phyloP scores from a whole-genome alignment of 768 basidiomycete species.

The Rossbeevera mucosa region DNA sequence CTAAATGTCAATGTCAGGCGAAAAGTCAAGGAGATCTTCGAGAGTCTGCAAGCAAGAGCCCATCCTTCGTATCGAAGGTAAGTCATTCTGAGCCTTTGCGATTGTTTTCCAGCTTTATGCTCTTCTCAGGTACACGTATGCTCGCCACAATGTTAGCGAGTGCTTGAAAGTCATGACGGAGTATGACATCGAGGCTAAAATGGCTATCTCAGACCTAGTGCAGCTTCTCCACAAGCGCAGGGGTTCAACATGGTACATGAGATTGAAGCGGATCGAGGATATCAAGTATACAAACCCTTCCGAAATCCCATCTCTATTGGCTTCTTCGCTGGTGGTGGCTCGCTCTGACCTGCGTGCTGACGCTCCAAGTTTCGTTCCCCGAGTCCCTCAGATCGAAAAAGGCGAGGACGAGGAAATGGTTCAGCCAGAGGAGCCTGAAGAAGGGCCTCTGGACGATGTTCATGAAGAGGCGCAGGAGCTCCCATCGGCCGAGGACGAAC shows the following conservation, averaged over 20 bases:
- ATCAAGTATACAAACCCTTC: conserved; percentile 28
- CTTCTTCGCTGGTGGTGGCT: conserved; percentile 10
- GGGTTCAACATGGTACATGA: not conserved
- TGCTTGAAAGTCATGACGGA: conserved; percentile 14
- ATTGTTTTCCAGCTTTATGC: not conserved
- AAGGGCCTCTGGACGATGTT: not conserved
- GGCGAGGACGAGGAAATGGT: not conserved
- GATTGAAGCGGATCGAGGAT: conserved; percentile 23
- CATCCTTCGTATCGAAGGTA: conserved; percentile 10
- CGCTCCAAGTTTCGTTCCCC: conserved; percentile 18
- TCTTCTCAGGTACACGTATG: not conserved
- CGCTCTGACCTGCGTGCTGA: conserved; percentile 13
- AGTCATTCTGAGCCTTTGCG: not conserved
- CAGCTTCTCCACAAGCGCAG: conserved; percentile 21
- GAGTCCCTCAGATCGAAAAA: not conserved
- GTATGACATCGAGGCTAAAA: conserved; percentile 7
- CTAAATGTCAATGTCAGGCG: not conserved
- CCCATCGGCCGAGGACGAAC: conserved; percentile 9
- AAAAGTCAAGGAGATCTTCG: conserved; percentile 9
- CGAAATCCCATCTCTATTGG: conserved; percentile 31
- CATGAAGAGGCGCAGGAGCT: conserved; percentile 13
- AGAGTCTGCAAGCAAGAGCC: conserved; percentile 1
- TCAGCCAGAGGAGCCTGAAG: not conserved
- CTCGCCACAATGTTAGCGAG: not conserved
- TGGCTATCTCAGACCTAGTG: conserved; percentile 20